A percentile compares a stretch with the other conserved stretches of the same genome.
Conservation (phyloP, 192 early-diverging fungal species). For the Backusella macrospora region DNA sequence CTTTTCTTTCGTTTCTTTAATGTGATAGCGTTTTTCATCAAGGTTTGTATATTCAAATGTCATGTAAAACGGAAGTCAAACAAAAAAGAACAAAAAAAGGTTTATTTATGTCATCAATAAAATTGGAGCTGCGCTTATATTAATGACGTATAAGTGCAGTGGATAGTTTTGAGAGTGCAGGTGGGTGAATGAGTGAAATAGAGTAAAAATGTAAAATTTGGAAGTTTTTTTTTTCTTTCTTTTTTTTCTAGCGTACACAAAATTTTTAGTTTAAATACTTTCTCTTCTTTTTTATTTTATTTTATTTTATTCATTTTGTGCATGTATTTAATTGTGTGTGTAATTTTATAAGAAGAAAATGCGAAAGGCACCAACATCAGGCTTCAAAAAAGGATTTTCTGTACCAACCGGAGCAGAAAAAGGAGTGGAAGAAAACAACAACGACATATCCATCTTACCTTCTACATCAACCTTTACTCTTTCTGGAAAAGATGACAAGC, state of each 20-base stretch:
- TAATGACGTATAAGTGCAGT: too few relatives aligned
- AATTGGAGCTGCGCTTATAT: too few relatives aligned
- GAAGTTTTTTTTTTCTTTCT: too few relatives aligned
- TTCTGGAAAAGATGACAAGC: slow-evolving; percentile 50
- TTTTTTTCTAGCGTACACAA: neutral
- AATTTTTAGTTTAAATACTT: neutral
- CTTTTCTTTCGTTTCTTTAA: too few relatives aligned
- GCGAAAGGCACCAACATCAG: slow-evolving; percentile 6
- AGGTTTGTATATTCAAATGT: too few relatives aligned
- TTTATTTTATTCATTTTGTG: neutral
- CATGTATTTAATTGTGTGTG: neutral
- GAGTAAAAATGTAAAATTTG: too few relatives aligned
- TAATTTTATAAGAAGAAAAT: neutral
- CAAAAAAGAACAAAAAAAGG: too few relatives aligned
- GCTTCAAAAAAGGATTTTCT: neutral
- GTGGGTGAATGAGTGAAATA: too few relatives aligned
- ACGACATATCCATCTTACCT: slow-evolving; percentile 20
- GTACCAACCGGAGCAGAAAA: neutral
- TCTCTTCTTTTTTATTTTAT: neutral
- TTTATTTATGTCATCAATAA: too few relatives aligned
- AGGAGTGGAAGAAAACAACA: neutral
- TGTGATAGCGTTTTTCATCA: too few relatives aligned
- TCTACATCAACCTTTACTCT: slow-evolving; percentile 28
- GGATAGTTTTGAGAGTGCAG: too few relatives aligned
- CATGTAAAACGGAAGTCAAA: too few relatives aligned